Conservation (phyloP, 257 asterid species). For the Solanum etuberosum region DNA sequence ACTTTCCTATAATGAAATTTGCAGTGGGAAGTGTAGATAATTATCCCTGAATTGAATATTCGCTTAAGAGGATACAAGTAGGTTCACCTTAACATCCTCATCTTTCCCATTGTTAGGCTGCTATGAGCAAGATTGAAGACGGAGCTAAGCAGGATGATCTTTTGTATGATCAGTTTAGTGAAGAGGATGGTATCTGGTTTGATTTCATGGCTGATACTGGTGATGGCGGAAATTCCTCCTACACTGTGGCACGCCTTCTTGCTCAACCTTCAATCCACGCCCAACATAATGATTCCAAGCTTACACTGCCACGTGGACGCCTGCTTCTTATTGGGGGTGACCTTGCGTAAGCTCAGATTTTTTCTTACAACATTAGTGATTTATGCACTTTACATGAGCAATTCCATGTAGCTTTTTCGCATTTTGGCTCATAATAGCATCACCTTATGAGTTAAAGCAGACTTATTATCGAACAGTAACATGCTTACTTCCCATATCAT, state of each 20-base stretch:
- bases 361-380: neutral
- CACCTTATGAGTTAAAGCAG: neutral
- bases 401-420: neutral
- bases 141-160: constrained; percentile 52
- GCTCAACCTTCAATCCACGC: constrained; percentile 64
- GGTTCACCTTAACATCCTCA: neutral
- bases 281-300: constrained; percentile 30
- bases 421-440: neutral
- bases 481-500: neutral
- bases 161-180: constrained; percentile 58
- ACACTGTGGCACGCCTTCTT: constrained; percentile 63
- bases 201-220: constrained; percentile 91
- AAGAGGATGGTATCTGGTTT: constrained; percentile 60
- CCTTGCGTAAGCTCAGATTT: constrained; percentile 61
- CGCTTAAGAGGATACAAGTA: neutral
- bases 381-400: neutral
- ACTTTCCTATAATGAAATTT: neutral
- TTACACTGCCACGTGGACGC: constrained; percentile 50
- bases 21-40: neutral
- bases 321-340: constrained; percentile 76
- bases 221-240: constrained; percentile 77
- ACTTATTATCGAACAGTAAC: neutral
- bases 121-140: constrained; percentile 62
- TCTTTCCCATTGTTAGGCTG: constrained; percentile 32
- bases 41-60: neutral